phyloP scores from a whole-genome alignment of 2,329 filamentous ascomycete genomes.

The Penicillium polonicum region DNA sequence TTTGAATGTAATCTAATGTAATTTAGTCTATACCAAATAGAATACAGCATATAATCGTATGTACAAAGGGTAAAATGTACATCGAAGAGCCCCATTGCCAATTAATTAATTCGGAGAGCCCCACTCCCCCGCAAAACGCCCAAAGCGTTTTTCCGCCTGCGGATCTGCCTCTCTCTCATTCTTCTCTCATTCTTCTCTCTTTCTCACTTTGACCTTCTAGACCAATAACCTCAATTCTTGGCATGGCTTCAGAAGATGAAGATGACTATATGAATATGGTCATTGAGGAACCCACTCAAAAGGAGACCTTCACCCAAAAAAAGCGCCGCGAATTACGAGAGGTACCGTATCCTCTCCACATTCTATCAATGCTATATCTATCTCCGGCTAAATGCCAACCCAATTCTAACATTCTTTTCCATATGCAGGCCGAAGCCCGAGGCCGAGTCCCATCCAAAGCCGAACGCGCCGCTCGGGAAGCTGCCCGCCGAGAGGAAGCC shows the following conservation, averaged over 20 bases:
- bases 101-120: background rate
- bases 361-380: constrained; percentile 30
- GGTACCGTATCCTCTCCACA: constrained; percentile 29
- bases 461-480: constrained; percentile 73
- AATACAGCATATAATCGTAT: background rate
- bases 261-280: constrained; percentile 99
- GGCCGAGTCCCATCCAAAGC: constrained; percentile 71
- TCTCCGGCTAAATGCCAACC: constrained; percentile 51
- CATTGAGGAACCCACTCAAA: constrained; percentile 65
- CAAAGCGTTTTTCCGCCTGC: too few relatives aligned
- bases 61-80: background rate
- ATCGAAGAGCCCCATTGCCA: background rate
- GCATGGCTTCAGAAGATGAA: constrained; percentile 53
- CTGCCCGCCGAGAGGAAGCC: constrained; percentile 69
- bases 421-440: constrained; percentile 62
- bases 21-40: too few relatives aligned
- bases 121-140: constrained; percentile 14
- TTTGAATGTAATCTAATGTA: too few relatives aligned
- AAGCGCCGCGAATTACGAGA: constrained; percentile 55
- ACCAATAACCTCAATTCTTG: background rate
- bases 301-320: constrained; percentile 64
- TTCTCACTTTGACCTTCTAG: background rate
- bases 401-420: constrained; percentile 9
- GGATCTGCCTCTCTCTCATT: too few relatives aligned
- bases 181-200: background rate